Evolutionary conservation across 1,284 basidiomycete species (phyloP).

Genomic region (Cystobasidiaceae sp.): DNA sequence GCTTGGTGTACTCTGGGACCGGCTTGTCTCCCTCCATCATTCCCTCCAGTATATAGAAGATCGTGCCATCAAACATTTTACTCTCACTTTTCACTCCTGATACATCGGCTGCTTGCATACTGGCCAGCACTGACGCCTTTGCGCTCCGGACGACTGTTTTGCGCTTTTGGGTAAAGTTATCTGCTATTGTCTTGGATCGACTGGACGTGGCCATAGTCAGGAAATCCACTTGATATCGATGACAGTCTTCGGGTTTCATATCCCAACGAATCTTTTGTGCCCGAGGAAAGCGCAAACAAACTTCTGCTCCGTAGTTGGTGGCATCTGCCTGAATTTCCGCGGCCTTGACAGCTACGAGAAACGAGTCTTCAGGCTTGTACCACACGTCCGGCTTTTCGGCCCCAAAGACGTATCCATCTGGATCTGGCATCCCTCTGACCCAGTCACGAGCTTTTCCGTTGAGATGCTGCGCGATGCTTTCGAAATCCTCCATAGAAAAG

Average conservation of each 20-base stretch:
- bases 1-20: conserved; percentile 21
- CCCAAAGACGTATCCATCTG: conserved; percentile 37
- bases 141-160: background rate
- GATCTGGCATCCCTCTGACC: conserved; percentile 44
- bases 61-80: conserved; percentile 64
- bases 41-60: conserved; percentile 56
- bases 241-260: conserved; percentile 2
- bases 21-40: conserved; percentile 38
- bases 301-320: conserved; percentile 39
- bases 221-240: conserved; percentile 17
- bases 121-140: conserved; percentile 60
- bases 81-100: conserved; percentile 58
- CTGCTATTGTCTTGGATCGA: conserved; percentile 30
- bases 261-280: conserved; percentile 29
- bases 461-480: conserved; percentile 57
- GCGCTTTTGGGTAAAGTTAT: conserved; percentile 29
- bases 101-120: conserved; percentile 60
- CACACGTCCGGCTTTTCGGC: conserved; percentile 65
- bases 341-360: conserved; percentile 82
- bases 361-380: conserved; percentile 72
- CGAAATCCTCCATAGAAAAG: conserved; percentile 72
- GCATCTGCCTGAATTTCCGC: conserved; percentile 68
- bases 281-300: conserved; percentile 42
- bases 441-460: conserved; percentile 47
- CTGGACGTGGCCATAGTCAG: conserved; percentile 24